A percentile compares a stretch with the other conserved stretches of the same genome.
These are phyloP conservation scores for Neofusicoccum ribis DNA, from an alignment of 2,329 filamentous ascomycete genomes.

Conservation along the genomic window DNA sequence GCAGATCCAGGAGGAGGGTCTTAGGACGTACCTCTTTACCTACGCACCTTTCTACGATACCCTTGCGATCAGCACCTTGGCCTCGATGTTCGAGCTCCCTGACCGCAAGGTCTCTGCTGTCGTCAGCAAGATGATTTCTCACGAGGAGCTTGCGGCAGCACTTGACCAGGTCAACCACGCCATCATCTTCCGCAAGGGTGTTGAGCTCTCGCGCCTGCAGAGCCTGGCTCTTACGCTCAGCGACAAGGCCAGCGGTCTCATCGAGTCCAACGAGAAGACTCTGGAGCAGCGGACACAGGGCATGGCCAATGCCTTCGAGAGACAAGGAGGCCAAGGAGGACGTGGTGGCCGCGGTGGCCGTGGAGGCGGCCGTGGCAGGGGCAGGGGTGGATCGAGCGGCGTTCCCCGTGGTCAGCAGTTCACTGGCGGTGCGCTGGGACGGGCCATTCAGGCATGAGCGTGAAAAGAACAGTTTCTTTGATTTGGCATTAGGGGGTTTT, in stretches of 20 bases:
- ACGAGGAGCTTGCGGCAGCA: slow-evolving; percentile 94
- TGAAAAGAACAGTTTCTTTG: slow-evolving; percentile 10
- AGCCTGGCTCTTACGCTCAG: slow-evolving; percentile 90
- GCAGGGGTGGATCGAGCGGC: slow-evolving; percentile 63
- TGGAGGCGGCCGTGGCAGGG: slow-evolving; percentile 63
- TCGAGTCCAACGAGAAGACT: slow-evolving; percentile 96
- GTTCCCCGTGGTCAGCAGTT: slow-evolving; percentile 73
- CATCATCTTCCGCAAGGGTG: slow-evolving; percentile 99
- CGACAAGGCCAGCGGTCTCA: slow-evolving; percentile 93
- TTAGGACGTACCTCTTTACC: slow-evolving; percentile 97
- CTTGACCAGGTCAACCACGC: slow-evolving; percentile 97
- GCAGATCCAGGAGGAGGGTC: slow-evolving; percentile 98
- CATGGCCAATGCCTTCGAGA: slow-evolving; percentile 91
- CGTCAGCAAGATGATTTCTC: slow-evolving; percentile 98
- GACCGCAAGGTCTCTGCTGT: slow-evolving; percentile 90
- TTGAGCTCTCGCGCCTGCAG: slow-evolving; percentile 94
- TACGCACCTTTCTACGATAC: slow-evolving; percentile 99
- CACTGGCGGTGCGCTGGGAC: slow-evolving; percentile 75
- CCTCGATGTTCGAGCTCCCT: slow-evolving; percentile 92
- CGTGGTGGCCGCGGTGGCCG: slow-evolving; percentile 60
- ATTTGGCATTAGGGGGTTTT: slow-evolving; percentile 13
- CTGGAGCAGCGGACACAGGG: slow-evolving; percentile 96
- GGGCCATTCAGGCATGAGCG: slow-evolving; percentile 50
- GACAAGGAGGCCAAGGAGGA: slow-evolving; percentile 77
- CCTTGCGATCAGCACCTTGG: slow-evolving; percentile 79